Evolutionary conservation across 2,329 filamentous ascomycete species (phyloP).

Genomic region (Alternaria brassicae): DNA sequence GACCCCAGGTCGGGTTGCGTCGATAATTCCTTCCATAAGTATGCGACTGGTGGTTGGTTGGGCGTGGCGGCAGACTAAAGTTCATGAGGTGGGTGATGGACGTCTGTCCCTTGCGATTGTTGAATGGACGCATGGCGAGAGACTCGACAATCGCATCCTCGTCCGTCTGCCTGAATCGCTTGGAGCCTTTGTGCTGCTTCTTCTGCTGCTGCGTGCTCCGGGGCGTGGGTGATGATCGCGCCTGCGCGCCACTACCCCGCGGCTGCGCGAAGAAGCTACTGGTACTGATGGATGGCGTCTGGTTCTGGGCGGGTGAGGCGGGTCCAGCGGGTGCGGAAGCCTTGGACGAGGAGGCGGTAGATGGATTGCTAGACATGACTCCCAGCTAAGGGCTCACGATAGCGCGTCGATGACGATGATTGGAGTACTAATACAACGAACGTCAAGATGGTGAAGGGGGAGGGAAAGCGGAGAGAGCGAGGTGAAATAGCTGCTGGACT

Average conservation of each 20-base stretch:
- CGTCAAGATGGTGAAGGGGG: neutral
- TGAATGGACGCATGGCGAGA: constrained; percentile 68
- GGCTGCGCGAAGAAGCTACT: constrained; percentile 54
- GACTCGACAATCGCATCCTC: constrained; percentile 88
- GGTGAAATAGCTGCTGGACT: neutral
- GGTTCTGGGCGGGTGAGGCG: constrained; percentile 54
- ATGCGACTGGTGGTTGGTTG: constrained; percentile 64
- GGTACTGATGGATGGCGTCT: constrained; percentile 52
- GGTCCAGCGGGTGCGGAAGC: constrained; percentile 47
- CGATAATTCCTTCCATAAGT: constrained; percentile 63
- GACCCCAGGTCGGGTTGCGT: constrained; percentile 79
- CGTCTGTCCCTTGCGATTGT: constrained; percentile 85
- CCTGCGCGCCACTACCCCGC: constrained; percentile 50
- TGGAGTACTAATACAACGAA: neutral
- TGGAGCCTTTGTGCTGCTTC: constrained; percentile 84
- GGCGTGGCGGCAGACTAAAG: constrained; percentile 80
- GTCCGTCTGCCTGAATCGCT: constrained; percentile 74
- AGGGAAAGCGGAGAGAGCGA: neutral
- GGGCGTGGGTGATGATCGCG: constrained; percentile 58
- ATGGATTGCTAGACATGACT: constrained; percentile 56
- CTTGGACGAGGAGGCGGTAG: constrained; percentile 53
- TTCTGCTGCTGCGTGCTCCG: constrained; percentile 78
- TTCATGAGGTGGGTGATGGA: constrained; percentile 97
- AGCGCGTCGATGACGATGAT: constrained; percentile 17
- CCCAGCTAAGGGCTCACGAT: constrained; percentile 36